Percentiles rank a stretch among this genome's conserved stretches.
Conservation (phyloP, 768 basidiomycete species). For the Termitomyces bulborhizus region DNA sequence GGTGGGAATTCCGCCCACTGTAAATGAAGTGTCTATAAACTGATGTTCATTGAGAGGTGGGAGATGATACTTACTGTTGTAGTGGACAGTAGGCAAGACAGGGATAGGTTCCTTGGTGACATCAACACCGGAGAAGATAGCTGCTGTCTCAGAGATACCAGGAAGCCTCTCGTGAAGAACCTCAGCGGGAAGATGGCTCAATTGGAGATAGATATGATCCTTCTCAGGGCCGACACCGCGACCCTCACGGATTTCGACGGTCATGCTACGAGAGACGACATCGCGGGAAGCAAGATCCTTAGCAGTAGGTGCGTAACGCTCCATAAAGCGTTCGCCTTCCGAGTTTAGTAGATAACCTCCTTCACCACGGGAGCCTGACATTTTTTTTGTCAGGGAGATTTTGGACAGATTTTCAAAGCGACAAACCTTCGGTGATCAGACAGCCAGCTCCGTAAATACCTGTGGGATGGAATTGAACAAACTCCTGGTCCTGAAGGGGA, state of each 20-base stretch:
- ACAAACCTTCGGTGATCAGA: constrained; percentile 91
- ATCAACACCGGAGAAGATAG: constrained; percentile 98
- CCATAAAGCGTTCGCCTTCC: constrained; percentile 99
- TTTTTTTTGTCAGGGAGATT: neutral
- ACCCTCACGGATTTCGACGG: constrained; percentile 96
- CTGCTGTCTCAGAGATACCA: constrained; percentile 98
- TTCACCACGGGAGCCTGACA: constrained; percentile 91
- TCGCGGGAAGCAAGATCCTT: constrained; percentile 99
- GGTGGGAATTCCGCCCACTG: constrained; percentile 99
- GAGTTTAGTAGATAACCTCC: constrained; percentile 98
- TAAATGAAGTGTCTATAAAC: neutral
- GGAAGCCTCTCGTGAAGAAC: constrained; percentile 95
- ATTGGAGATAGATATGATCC: constrained; percentile 94
- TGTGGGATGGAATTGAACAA: constrained; percentile 99
- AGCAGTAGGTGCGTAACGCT: constrained; percentile 97
- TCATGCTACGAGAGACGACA: constrained; percentile 99
- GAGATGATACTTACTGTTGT: constrained; percentile 72
- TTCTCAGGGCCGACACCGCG: constrained; percentile 98
- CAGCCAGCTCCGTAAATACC: constrained; percentile 99
- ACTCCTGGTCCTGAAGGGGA: constrained; percentile 95
- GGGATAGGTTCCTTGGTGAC: constrained; percentile 99
- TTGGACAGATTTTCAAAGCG: neutral
- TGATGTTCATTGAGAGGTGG: neutral
- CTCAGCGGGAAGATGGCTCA: constrained; percentile 94
- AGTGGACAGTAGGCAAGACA: constrained; percentile 96